phyloP scores from a whole-genome alignment of 169 alveolate species.

The Plasmodium yoelii region DNA sequence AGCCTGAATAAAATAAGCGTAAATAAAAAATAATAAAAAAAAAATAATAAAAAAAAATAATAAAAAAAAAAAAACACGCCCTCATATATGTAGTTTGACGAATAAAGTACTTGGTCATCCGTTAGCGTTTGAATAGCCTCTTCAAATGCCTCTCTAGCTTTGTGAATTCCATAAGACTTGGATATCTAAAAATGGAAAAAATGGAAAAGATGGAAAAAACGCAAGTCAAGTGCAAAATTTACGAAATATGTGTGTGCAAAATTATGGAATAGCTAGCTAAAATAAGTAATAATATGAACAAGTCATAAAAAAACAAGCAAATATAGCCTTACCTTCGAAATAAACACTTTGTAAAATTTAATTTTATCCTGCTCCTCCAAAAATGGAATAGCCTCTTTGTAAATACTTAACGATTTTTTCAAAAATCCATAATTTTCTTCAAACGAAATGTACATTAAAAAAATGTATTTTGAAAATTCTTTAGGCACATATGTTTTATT shows the following conservation, averaged over 20 bases:
- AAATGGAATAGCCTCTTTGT: constrained; percentile 88
- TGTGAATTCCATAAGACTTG: constrained; percentile 65
- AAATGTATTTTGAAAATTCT: constrained; percentile 83
- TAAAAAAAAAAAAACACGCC: neutral
- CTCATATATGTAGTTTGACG: too few species aligned
- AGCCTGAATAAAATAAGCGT: constrained; percentile 53
- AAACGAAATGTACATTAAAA: constrained; percentile 88
- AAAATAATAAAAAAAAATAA: neutral
- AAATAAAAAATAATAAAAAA: neutral
- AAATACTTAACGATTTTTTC: constrained; percentile 87
- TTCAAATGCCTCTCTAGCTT: constrained; percentile 71
- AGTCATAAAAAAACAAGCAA: neutral
- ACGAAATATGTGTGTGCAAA: neutral
- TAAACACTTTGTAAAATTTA: constrained; percentile 57
- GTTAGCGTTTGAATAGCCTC: constrained; percentile 64
- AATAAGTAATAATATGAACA: neutral
- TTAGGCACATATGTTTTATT: constrained; percentile 79
- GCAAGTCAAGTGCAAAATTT: neutral
- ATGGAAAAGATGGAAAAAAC: neutral
- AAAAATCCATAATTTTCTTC: constrained; percentile 91
- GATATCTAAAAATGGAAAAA: constrained; percentile 23
- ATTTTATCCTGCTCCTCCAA: constrained; percentile 80
- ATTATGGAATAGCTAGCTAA: neutral
- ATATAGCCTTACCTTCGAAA: constrained; percentile 30
- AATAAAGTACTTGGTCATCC: constrained; percentile 62